Conservation (phyloP, 2,329 filamentous ascomycete genomes). For the Lizonia empirigonia region DNA sequence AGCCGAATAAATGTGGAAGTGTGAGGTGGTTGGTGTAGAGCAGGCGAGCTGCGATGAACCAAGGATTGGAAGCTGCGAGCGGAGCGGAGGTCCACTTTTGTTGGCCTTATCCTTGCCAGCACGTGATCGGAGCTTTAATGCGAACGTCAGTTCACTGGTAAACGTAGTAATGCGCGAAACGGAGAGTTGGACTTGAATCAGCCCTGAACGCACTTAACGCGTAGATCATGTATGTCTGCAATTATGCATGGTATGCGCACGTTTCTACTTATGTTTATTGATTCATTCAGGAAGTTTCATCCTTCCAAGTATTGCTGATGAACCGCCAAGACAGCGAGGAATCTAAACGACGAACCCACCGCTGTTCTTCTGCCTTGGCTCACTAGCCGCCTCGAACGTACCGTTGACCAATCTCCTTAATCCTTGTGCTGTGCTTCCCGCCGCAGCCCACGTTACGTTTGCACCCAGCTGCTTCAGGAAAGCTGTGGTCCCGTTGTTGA, state of each 20-base stretch:
- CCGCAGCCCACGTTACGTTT: conserved; percentile 71
- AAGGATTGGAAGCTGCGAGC: conserved; percentile 11
- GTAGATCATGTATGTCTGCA: neutral
- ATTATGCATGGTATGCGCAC: neutral
- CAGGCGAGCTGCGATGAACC: conserved; percentile 16
- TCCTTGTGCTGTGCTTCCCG: conserved; percentile 74
- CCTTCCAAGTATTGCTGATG: neutral
- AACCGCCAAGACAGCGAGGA: neutral
- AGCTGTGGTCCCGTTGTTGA: conserved; percentile 67
- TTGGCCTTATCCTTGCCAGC: conserved; percentile 5
- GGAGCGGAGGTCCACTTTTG: conserved; percentile 13
- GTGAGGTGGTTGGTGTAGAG: conserved; percentile 5
- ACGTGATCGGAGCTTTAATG: conserved; percentile 6
- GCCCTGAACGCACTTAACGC: too few species aligned
- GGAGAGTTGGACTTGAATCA: too few species aligned
- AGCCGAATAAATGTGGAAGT: neutral
- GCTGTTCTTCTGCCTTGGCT: conserved; percentile 75
- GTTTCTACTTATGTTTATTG: neutral
- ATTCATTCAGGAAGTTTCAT: neutral
- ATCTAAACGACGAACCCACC: conserved; percentile 64
- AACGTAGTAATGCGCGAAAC: neutral
- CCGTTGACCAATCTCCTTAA: conserved; percentile 67
- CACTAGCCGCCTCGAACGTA: conserved; percentile 76
- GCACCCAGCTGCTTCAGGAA: conserved; percentile 70
- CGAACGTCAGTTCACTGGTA: neutral